These are phyloP conservation scores for Penicillium hordei DNA, from an alignment of 2,329 filamentous ascomycete species.

Conservation along the genomic window DNA sequence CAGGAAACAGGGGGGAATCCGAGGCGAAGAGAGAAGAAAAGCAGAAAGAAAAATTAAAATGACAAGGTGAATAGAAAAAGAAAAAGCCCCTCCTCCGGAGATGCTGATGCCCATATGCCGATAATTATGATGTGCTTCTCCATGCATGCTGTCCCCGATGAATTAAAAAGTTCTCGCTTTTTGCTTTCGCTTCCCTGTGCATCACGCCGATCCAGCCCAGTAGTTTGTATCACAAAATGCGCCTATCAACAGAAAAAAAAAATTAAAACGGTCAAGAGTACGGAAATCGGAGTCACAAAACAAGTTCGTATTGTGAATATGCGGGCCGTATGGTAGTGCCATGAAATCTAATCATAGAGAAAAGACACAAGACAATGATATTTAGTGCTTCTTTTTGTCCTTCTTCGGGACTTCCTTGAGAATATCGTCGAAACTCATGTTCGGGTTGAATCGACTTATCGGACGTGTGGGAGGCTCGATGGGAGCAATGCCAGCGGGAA, in stretches of 20 bases:
- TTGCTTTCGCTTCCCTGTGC: constrained; percentile 21
- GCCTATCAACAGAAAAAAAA: constrained; percentile 25
- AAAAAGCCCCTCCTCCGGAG: constrained; percentile 12
- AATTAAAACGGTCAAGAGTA: constrained; percentile 4
- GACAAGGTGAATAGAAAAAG: constrained; percentile 15
- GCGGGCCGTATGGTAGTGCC: not conserved
- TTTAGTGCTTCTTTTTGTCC: constrained; percentile 37
- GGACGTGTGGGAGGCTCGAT: constrained; percentile 43
- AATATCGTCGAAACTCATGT: constrained; percentile 52
- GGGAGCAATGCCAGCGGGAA: constrained; percentile 45
- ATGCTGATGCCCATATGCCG: constrained; percentile 28
- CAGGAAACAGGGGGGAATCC: constrained; percentile 21
- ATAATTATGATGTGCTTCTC: constrained; percentile 23
- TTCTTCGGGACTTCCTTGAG: constrained; percentile 43
- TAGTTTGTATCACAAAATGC: constrained; percentile 16
- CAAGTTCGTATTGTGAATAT: not conserved
- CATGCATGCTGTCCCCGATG: constrained; percentile 14
- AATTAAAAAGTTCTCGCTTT: constrained; percentile 23
- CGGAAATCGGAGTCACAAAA: constrained; percentile 1
- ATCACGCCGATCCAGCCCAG: constrained; percentile 17
- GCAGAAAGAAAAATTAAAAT: constrained; percentile 13
- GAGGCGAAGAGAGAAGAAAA: constrained; percentile 13
- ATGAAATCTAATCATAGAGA: constrained; percentile 12
- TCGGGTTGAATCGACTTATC: constrained; percentile 46
- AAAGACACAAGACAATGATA: constrained; percentile 2